Conservation (phyloP, 148 eudicot genomes). For the Silene latifolia region DNA sequence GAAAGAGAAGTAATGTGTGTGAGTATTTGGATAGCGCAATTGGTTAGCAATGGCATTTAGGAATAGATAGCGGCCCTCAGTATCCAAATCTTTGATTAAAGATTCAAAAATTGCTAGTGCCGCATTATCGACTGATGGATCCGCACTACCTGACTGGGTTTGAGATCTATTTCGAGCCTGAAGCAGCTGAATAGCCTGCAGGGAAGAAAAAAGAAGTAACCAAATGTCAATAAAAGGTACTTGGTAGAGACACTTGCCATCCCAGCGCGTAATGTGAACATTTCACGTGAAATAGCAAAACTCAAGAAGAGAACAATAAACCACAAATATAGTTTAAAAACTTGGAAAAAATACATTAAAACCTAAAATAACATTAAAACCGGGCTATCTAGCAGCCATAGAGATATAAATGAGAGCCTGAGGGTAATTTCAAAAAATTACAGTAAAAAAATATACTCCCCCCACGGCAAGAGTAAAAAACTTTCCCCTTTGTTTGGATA, state of each 20-base stretch:
- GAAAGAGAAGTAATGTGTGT: constrained; percentile 88
- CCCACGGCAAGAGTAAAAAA: no score
- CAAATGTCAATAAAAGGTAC: neutral
- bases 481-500: neutral
- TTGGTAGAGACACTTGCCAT: neutral
- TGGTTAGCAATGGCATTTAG: constrained; percentile 91
- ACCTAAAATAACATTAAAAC: neutral
- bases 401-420: neutral
- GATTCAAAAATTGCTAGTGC: constrained; percentile 78
- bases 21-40: constrained; percentile 91
- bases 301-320: neutral
- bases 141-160: constrained; percentile 50
- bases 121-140: constrained; percentile 45
- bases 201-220: neutral
- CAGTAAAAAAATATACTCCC: no score
- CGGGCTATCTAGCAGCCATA: neutral
- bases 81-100: constrained; percentile 64
- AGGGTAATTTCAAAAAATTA: neutral
- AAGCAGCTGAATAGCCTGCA: constrained; percentile 87
- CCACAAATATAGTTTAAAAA: neutral
- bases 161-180: constrained; percentile 62
- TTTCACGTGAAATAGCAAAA: neutral
- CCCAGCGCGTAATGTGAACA: neutral
- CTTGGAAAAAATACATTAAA: neutral
- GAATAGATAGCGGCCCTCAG: constrained; percentile 90